Evolutionary conservation across 768 basidiomycete genomes (phyloP).

Genomic region (Galerina sulciceps): DNA sequence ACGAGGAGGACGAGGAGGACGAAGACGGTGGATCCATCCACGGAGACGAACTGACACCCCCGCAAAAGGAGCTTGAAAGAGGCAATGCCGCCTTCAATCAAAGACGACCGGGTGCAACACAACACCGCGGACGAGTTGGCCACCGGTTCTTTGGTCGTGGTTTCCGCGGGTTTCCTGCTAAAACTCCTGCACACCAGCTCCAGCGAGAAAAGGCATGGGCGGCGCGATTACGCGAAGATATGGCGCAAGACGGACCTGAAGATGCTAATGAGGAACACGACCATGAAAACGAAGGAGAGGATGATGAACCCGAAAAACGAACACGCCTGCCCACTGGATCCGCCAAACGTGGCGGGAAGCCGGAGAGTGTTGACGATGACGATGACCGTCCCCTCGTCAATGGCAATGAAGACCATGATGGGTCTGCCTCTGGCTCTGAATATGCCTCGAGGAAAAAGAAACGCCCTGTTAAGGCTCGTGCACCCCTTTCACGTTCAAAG

Average conservation of each 20-base stretch:
- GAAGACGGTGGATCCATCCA: constrained; percentile 14
- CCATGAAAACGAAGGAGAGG: constrained; percentile 9
- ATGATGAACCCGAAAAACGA: constrained; percentile 12
- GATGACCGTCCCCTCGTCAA: constrained; percentile 12
- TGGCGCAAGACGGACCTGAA: constrained; percentile 14
- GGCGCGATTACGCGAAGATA: no score
- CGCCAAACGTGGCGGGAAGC: constrained; percentile 8
- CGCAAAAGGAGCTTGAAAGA: no score
- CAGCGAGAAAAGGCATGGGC: no score
- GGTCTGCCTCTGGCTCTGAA: constrained; percentile 26
- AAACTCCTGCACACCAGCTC: no score
- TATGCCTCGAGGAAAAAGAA: constrained; percentile 23
- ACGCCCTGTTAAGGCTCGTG: constrained; percentile 17
- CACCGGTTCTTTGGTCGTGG: no score
- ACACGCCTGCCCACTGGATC: constrained; percentile 11
- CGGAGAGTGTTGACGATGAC: constrained; percentile 16
- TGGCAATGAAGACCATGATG: constrained; percentile 23
- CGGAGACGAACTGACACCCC: not conserved
- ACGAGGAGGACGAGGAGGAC: constrained; percentile 30
- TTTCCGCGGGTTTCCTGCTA: no score
- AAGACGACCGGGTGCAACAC: no score
- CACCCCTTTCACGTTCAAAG: constrained; percentile 14
- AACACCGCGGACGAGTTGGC: no score
- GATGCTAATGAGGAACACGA: constrained; percentile 14
- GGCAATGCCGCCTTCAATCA: no score